Evolutionary conservation across 495 filamentous ascomycete genomes (phyloP).

Genomic region (Hypoxylon fuscum): DNA sequence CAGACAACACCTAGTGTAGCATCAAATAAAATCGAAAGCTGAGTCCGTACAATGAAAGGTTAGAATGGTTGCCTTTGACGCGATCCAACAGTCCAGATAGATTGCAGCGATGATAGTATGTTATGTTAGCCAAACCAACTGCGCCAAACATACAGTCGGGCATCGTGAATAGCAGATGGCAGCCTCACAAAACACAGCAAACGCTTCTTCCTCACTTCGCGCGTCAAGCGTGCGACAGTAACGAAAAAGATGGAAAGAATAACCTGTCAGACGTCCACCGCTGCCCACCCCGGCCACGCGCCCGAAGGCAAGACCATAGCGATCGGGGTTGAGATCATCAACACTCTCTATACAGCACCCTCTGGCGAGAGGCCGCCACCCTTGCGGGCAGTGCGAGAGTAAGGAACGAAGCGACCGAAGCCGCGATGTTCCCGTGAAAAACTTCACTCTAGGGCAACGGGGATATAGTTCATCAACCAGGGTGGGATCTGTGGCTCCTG

Average conservation of each 20-base stretch:
- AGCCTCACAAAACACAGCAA: too few species aligned
- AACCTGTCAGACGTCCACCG: constrained; percentile 72
- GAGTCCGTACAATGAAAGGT: too few species aligned
- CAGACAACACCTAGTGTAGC: too few species aligned
- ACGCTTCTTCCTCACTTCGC: constrained; percentile 54
- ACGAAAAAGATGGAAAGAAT: constrained; percentile 55
- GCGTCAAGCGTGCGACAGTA: constrained; percentile 51
- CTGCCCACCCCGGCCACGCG: constrained; percentile 65
- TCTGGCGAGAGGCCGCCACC: constrained; percentile 52
- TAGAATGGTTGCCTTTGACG: too few species aligned
- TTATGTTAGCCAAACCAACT: too few species aligned
- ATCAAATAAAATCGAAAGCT: too few species aligned
- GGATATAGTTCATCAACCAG: constrained; percentile 70
- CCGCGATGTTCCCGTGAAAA: constrained; percentile 40
- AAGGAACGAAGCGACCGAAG: constrained; percentile 40
- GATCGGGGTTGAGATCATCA: constrained; percentile 70
- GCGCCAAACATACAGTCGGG: too few species aligned
- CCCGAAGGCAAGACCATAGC: constrained; percentile 60
- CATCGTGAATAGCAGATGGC: too few species aligned
- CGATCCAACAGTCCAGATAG: too few species aligned
- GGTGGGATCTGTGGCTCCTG: constrained; percentile 71
- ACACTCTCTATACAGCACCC: constrained; percentile 65
- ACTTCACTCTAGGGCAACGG: constrained; percentile 67
- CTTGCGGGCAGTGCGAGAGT: constrained; percentile 62
- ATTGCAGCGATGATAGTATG: too few species aligned